Base-by-base conservation (phyloP, 1,284 basidiomycete genomes). In the Omphalotus olearius region DNA sequence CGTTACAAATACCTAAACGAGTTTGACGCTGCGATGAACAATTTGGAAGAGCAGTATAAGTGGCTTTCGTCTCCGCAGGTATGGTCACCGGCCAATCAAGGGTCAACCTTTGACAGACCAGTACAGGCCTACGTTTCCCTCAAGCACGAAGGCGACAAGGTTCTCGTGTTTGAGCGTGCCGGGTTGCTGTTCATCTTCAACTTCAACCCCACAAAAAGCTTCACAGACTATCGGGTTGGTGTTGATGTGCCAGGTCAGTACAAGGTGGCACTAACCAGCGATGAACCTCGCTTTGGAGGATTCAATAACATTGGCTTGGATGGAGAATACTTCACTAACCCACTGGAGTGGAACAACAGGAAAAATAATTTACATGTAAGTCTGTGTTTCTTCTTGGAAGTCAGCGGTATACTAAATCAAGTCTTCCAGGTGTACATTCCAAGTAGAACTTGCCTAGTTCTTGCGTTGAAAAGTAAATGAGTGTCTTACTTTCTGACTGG, bases 171-270 rank as follows among this genome's bases (percentile, higher is more conserved):
- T 63, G 96, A 99, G 73, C 85, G 96, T 46, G 95, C 88, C 11
- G 90, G 89, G 26, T 75, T 98, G 45, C 70, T 99, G 40, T 99
- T 98, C 72, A 79, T 98, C 59, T 98, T 98, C 81, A 99, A 99
- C 72, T 97, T 98, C 80, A 86, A 97, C 70, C 85, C 91, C 2
- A 83, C 79, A 13, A 72, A 91, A 43, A 94, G 92, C 51, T 99
- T 87, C 72, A 85, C 86, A 40, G 93, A 98, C 69, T 99, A 98
- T 70, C 83, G 95, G 37, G 84, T 98, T 45, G 96, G 96, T 4
- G 83, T 96, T 13, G 88, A 98, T 26, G 79, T 71, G 50, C 71
- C 89, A 10, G 96, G 96, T n/a, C 85, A 93, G 69, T 98, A 98
- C 69, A 76, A 72, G 45, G 79, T 93, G 54, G 72, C 91, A 16